Evolutionary conservation across 2,329 filamentous ascomycete genomes (phyloP), one percentile per base, ranked within the genome.

Genomic region (Aspergillus pseudoglaucus): DNA sequence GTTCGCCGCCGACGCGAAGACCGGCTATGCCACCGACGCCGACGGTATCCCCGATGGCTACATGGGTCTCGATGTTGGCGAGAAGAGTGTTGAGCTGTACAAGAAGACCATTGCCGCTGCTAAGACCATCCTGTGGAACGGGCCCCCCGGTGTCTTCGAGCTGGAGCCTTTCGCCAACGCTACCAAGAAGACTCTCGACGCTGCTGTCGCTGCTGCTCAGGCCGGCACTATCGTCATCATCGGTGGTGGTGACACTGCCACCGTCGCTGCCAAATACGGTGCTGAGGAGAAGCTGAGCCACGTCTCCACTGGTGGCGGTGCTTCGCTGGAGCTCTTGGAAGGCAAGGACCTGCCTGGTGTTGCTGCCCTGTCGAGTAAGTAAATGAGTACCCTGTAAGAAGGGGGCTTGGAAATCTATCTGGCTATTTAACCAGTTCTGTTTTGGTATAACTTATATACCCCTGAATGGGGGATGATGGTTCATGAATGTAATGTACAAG

Each of bases 111-210:
- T 98, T 60, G 78, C 79, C 57, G 84, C 91, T 64, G 83, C 91
- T 57, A 84, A 96, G 81, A 98, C 93, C 48, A 96, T 98, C 70
- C 87, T 98, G 55, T 98, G 93, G 93, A 98, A 98, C 78, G 93
- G 93, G 48, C 93, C 93, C 47, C 84, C 91, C 14, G 93, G 93
- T 71, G 93, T 98, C 60, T 98, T 98, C 64, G 93, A 98, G 81
- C 87, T 97, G 66, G 88, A 96, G 53, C 85, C 87, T 68, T 98
- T 98, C 70, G 88, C 90, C 65, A 84, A 79, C 54, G 93, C 89
- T 61, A 98, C 93, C 65, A 95, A 95, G 82, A 80, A 83, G 53
- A 95, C 88, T 44, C 83, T 98, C 59, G 88, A 96, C 65, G 88
- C 89, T 48, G 90, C 85, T 46, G 90, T 97, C 46, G 79, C 79